A percentile compares a stretch with the other conserved stretches of the same genome.
These are phyloP conservation scores for Eimeria mitis DNA, from an alignment of 169 alveolate species.

Conservation along the genomic window DNA sequence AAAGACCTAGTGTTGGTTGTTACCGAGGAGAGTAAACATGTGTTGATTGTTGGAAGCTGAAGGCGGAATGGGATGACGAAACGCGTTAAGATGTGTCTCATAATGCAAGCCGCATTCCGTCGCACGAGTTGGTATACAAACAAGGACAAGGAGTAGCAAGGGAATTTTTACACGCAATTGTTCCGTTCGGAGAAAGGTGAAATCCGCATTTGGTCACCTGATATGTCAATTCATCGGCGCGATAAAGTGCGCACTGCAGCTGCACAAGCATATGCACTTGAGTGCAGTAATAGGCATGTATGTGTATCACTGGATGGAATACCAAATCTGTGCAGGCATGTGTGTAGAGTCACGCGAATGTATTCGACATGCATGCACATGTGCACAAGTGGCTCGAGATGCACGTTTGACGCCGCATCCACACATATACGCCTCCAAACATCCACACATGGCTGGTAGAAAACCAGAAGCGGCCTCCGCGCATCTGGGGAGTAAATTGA, in stretches of 20 bases:
- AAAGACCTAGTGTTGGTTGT: not conserved
- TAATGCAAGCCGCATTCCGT: not conserved
- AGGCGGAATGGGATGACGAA: not conserved
- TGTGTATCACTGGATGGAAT: not conserved
- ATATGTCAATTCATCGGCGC: not conserved
- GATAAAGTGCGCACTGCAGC: not conserved
- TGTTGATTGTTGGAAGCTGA: not conserved
- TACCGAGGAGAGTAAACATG: not conserved
- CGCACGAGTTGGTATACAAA: not conserved
- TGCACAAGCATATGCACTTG: not conserved
- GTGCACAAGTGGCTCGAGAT: not conserved
- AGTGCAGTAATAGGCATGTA: not conserved
- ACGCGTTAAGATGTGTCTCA: not conserved
- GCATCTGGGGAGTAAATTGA: not conserved
- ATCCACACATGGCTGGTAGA: not conserved
- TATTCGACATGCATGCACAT: not conserved
- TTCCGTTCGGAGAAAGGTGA: no score
- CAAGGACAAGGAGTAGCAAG: not conserved
- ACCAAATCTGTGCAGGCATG: not conserved
- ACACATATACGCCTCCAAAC: not conserved
- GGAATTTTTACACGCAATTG: not conserved
- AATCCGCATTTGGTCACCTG: not conserved
- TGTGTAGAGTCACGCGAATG: not conserved
- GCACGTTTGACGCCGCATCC: not conserved
- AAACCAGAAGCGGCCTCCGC: not conserved